Conservation (phyloP, 73 alveolate genomes). For the Paramecium sonneborni region DNA sequence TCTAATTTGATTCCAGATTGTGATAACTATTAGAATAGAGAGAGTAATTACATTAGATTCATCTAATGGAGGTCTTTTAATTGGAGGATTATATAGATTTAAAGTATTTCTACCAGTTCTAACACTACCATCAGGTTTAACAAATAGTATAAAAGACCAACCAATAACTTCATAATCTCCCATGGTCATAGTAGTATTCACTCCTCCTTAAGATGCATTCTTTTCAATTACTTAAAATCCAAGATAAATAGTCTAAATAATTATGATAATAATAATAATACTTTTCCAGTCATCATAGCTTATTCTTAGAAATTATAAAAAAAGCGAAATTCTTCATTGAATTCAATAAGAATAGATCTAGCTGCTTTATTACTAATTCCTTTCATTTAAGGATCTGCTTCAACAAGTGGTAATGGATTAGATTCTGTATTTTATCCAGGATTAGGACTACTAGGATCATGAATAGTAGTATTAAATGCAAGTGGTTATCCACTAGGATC, state of each 20-base stretch:
- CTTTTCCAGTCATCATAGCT: slow-evolving; percentile 29
- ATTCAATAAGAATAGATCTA: slow-evolving; percentile 11
- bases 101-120: slow-evolving; percentile 18
- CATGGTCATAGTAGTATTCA: background rate
- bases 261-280: background rate
- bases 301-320: background rate
- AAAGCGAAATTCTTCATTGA: slow-evolving; percentile 25
- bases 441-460: slow-evolving; percentile 41
- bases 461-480: slow-evolving; percentile 36
- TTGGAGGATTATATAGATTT: slow-evolving; percentile 34
- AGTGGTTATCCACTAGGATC: slow-evolving; percentile 24
- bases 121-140: background rate
- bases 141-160: background rate
- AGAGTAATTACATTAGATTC: background rate
- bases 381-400: slow-evolving; percentile 16
- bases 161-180: slow-evolving; percentile 53
- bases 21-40: background rate
- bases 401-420: slow-evolving; percentile 6
- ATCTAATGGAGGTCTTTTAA: slow-evolving; percentile 54
- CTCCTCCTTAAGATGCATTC: slow-evolving; percentile 33
- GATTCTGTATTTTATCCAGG: background rate
- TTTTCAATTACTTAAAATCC: slow-evolving; percentile 38
- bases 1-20: slow-evolving; percentile 30
- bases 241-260: background rate
- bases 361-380: slow-evolving; percentile 48